These are phyloP conservation scores for Waitea zeae DNA, from an alignment of 1,284 basidiomycete genomes.

Conservation along the genomic window DNA sequence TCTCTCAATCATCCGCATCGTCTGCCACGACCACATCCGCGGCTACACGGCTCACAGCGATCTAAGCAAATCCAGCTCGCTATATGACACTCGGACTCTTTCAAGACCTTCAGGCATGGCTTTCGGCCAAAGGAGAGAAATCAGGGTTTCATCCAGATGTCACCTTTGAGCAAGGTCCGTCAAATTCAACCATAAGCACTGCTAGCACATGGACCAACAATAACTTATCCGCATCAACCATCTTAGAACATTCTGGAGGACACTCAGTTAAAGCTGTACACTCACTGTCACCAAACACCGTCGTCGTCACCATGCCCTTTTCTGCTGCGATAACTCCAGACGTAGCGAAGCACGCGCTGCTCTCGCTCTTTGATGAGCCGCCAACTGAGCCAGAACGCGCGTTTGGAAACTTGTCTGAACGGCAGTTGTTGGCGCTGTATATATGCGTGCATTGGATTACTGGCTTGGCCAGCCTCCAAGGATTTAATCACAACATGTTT, in stretches of 20 bases:
- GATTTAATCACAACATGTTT: background rate
- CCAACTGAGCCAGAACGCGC: background rate
- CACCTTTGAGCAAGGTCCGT: background rate
- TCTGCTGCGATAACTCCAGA: constrained; percentile 50
- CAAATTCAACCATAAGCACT: background rate
- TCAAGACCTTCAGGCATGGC: constrained; percentile 13
- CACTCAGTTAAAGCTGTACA: background rate
- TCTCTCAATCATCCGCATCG: too few species aligned
- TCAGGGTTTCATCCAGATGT: background rate
- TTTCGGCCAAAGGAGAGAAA: background rate
- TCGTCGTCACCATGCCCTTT: constrained; percentile 62
- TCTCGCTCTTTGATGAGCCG: constrained; percentile 3
- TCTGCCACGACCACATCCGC: too few species aligned
- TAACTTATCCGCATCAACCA: too few species aligned
- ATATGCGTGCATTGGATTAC: constrained; percentile 53
- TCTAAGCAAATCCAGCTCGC: too few species aligned
- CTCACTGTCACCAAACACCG: constrained; percentile 28
- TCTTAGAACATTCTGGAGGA: background rate
- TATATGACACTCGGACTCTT: constrained; percentile 10
- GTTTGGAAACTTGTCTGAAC: constrained; percentile 36
- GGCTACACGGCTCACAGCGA: too few species aligned
- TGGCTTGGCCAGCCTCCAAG: constrained; percentile 9
- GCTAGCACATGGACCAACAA: background rate
- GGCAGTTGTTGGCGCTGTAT: constrained; percentile 59
- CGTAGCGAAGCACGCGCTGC: constrained; percentile 25